Conservation (phyloP, 2,329 filamentous ascomycete genomes). For the Fusarium tanahbumbuense region DNA sequence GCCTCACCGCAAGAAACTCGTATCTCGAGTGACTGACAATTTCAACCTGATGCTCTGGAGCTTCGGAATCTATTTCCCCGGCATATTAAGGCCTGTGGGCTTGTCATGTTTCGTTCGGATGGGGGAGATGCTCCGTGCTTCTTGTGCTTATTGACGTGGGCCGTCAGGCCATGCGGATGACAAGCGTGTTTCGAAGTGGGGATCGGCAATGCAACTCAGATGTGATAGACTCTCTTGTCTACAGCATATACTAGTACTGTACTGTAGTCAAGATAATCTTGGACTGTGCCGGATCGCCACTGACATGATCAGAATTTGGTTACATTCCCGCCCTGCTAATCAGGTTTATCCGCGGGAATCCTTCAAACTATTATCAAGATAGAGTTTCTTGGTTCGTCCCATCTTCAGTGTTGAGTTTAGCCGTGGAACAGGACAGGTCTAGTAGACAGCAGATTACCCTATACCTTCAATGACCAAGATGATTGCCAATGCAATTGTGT, state of each 20-base stretch:
- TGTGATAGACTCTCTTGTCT: not conserved
- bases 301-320: slow-evolving; percentile 14
- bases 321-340: slow-evolving; percentile 2
- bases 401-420: not conserved
- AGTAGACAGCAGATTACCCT: not conserved
- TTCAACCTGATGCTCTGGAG: slow-evolving; percentile 18
- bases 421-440: not conserved
- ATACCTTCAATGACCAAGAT: not conserved
- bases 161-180: slow-evolving; percentile 34
- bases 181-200: slow-evolving; percentile 41
- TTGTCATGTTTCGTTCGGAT: slow-evolving; percentile 39
- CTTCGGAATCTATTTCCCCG: slow-evolving; percentile 40
- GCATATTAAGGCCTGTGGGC: slow-evolving; percentile 33
- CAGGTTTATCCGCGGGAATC: slow-evolving; percentile 3
- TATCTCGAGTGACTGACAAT: slow-evolving; percentile 14
- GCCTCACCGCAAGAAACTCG: slow-evolving; percentile 14
- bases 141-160: slow-evolving; percentile 30
- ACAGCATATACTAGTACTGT: not conserved
- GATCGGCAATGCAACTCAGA: slow-evolving; percentile 26
- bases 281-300: slow-evolving; percentile 32
- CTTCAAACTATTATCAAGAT: not conserved
- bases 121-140: slow-evolving; percentile 36
- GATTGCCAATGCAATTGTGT: not conserved
- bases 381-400: not conserved
- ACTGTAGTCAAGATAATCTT: not conserved